Conservation (phyloP, 768 basidiomycete species). For the Rossbeevera mucosa region DNA sequence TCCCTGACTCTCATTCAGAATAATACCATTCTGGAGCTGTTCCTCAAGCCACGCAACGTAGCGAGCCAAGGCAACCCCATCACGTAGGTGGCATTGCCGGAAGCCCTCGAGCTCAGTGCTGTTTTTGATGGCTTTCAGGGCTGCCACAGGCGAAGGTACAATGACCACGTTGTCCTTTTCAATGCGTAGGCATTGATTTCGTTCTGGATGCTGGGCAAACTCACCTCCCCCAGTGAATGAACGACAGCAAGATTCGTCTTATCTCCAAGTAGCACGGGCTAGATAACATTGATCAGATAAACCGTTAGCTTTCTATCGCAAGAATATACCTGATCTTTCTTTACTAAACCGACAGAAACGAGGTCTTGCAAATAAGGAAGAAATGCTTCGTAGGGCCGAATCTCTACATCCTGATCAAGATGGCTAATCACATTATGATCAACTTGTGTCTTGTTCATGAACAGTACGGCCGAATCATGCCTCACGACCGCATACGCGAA, state of each 20-base stretch:
- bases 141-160: conserved; percentile 67
- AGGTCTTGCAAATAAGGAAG: conserved; percentile 59
- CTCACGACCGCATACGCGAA: conserved; percentile 87
- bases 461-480: conserved; percentile 53
- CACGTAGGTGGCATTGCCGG: conserved; percentile 81
- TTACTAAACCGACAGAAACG: conserved; percentile 30
- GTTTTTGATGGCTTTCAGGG: conserved; percentile 81
- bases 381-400: conserved; percentile 67
- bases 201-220: neutral
- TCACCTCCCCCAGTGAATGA: conserved; percentile 68
- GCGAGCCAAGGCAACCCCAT: conserved; percentile 79
- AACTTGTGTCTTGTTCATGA: conserved; percentile 54
- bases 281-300: neutral
- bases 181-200: neutral
- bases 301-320: conserved; percentile 3
- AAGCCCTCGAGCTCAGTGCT: conserved; percentile 83
- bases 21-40: conserved; percentile 55
- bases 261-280: conserved; percentile 75
- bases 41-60: conserved; percentile 98
- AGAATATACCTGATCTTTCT: conserved; percentile 28
- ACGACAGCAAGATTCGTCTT: conserved; percentile 80
- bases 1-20: conserved; percentile 74
- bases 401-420: conserved; percentile 57
- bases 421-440: conserved; percentile 38
- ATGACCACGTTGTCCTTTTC: conserved; percentile 54